Conservation (phyloP, 441 rosid species). For the Geranium incanum region DNA sequence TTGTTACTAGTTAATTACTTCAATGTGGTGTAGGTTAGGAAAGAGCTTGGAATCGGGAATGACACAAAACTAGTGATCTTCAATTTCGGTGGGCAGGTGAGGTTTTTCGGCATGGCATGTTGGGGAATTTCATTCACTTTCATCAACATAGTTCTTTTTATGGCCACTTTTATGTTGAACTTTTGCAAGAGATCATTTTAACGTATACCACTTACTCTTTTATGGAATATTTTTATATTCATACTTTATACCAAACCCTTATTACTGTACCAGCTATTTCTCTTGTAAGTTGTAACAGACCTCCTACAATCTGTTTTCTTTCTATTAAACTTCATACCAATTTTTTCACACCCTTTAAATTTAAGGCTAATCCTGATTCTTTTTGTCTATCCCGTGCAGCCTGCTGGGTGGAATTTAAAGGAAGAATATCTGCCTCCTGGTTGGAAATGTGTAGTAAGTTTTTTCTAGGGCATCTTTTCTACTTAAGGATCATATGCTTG, state of each 20-base stretch:
- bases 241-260: not conserved
- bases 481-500: conserved; percentile 9
- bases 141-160: not conserved
- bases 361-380: not conserved
- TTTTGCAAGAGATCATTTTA: not conserved
- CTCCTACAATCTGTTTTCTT: not conserved
- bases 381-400: conserved; percentile 44
- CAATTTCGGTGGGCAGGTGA: conserved; percentile 98
- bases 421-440: conserved; percentile 80
- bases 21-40: conserved; percentile 51
- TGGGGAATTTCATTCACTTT: conserved; percentile 8
- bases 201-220: not conserved
- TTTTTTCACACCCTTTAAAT: not conserved
- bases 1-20: conserved; percentile 10
- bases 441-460: conserved; percentile 88
- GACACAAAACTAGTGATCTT: conserved; percentile 86
- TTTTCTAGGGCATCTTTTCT: conserved; percentile 17
- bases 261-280: not conserved
- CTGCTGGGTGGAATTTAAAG: conserved; percentile 92
- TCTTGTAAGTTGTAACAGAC: not conserved
- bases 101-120: conserved; percentile 6
- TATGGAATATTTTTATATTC: not conserved
- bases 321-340: not conserved
- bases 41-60: conserved; percentile 76
- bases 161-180: not conserved